phyloP scores from a whole-genome alignment of 2,329 filamentous ascomycete genomes.

The Fusarium miscanthi region DNA sequence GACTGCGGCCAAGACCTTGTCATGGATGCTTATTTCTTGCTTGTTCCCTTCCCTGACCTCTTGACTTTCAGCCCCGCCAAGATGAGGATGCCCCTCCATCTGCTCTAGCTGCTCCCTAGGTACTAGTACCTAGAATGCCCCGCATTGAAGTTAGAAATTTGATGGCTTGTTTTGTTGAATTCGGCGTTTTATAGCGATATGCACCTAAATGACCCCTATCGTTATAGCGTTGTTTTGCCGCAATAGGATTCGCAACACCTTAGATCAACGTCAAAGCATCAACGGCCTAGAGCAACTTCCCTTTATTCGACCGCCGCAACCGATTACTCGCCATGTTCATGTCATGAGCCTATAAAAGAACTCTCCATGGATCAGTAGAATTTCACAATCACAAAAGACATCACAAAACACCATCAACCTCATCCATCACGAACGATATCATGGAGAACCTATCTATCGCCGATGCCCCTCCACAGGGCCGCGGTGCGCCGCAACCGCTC shows the following conservation, averaged over 20 bases:
- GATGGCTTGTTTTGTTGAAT: slow-evolving; percentile 10
- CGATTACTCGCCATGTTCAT: slow-evolving; percentile 39
- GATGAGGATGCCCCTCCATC: slow-evolving; percentile 41
- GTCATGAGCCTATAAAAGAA: slow-evolving; percentile 32
- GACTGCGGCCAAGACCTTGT: slow-evolving; percentile 30
- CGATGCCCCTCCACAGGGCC: slow-evolving; percentile 59
- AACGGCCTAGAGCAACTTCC: slow-evolving; percentile 34
- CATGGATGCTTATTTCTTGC: slow-evolving; percentile 34
- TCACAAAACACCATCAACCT: background rate
- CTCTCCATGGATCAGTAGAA: slow-evolving; percentile 39
- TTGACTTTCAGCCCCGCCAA: slow-evolving; percentile 40
- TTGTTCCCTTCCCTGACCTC: slow-evolving; percentile 16
- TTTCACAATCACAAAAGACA: slow-evolving; percentile 13
- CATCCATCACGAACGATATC: slow-evolving; percentile 46
- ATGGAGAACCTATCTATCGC: slow-evolving; percentile 68
- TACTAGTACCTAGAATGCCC: slow-evolving; percentile 25
- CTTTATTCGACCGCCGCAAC: slow-evolving; percentile 28
- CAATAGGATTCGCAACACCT: slow-evolving; percentile 35
- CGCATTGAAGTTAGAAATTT: slow-evolving; percentile 30
- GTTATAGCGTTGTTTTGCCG: slow-evolving; percentile 37
- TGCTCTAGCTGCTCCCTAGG: background rate
- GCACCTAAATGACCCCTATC: slow-evolving; percentile 30
- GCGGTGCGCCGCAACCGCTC: slow-evolving; percentile 58
- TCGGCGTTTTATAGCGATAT: slow-evolving; percentile 24
- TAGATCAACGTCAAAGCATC: slow-evolving; percentile 41